A percentile compares a stretch with the other conserved stretches of the same genome.
phyloP scores from a whole-genome alignment of 2,329 filamentous ascomycete species.

The Exserohilum rostratum region DNA sequence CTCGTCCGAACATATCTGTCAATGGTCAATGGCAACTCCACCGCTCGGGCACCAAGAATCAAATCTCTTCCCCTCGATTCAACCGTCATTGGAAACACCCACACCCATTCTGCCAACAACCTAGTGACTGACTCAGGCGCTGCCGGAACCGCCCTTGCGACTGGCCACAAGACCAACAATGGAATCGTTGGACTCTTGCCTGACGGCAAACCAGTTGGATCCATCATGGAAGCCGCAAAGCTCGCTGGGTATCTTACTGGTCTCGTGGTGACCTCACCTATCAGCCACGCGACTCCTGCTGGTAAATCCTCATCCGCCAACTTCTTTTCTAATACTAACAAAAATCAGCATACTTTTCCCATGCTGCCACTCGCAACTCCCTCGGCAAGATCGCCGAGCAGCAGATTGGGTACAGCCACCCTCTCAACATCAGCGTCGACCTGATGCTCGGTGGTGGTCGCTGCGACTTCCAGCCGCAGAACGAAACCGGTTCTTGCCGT shows the following conservation, averaged over 20 bases:
- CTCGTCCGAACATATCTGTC: conserved; percentile 31
- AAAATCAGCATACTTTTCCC: conserved; percentile 38
- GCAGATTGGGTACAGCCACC: conserved; percentile 50
- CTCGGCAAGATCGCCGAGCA: conserved; percentile 50
- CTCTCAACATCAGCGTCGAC: conserved; percentile 49
- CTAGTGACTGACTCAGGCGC: conserved; percentile 52
- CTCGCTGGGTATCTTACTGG: conserved; percentile 50
- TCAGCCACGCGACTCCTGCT: conserved; percentile 35
- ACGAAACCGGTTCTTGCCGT: conserved; percentile 47
- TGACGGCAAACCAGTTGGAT: conserved; percentile 45
- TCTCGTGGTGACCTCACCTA: conserved; percentile 52
- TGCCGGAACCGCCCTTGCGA: conserved; percentile 50
- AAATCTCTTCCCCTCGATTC: conserved; percentile 25
- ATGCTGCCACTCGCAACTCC: conserved; percentile 43
- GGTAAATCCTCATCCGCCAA: conserved; percentile 6
- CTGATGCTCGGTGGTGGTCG: conserved; percentile 51
- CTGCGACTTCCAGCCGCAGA: conserved; percentile 52
- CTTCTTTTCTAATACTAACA: background rate
- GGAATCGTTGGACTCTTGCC: conserved; percentile 44
- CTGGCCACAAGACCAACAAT: conserved; percentile 51
- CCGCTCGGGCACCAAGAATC: conserved; percentile 22
- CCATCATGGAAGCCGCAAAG: conserved; percentile 51
- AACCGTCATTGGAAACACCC: conserved; percentile 30
- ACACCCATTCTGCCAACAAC: conserved; percentile 37
- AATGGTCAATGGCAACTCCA: conserved; percentile 24